These are phyloP conservation scores for Vinca minor DNA, from an alignment of 257 asterid genomes.

Conservation along the genomic window DNA sequence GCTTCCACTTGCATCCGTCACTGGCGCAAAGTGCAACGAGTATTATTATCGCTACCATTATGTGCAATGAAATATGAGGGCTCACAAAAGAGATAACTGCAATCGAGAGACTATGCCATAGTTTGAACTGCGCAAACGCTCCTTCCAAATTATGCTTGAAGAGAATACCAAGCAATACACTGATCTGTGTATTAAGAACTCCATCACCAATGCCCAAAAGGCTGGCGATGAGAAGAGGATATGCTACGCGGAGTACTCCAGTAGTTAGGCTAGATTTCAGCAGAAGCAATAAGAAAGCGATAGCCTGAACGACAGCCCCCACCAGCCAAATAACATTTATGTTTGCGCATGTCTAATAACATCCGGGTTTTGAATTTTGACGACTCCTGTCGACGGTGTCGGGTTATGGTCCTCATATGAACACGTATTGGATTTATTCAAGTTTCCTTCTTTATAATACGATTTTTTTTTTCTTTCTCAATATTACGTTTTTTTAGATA, in stretches of 20 bases:
- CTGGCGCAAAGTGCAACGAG: slow-evolving; percentile 43
- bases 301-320: slow-evolving; percentile 70
- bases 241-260: slow-evolving; percentile 47
- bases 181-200: slow-evolving; percentile 81
- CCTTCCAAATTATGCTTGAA: slow-evolving; percentile 95
- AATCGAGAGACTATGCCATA: slow-evolving; percentile 82
- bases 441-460: too few species aligned
- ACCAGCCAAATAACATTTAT: too few species aligned
- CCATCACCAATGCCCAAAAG: slow-evolving; percentile 93
- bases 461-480: too few species aligned
- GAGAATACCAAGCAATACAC: slow-evolving; percentile 80
- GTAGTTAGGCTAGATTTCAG: slow-evolving; percentile 35
- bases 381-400: too few species aligned
- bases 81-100: slow-evolving; percentile 67
- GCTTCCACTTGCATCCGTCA: too few species aligned
- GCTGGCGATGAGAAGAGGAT: slow-evolving; percentile 69
- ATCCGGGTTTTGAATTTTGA: too few species aligned
- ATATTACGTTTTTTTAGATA: too few species aligned
- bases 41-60: slow-evolving; percentile 54
- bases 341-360: too few species aligned
- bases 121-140: slow-evolving; percentile 96
- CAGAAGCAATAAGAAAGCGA: too few species aligned
- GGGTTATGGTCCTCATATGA: too few species aligned
- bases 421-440: too few species aligned
- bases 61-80: slow-evolving; percentile 53